Conservation (phyloP, 805 yeast genomes). For the Metschnikowia vanudenii region DNA sequence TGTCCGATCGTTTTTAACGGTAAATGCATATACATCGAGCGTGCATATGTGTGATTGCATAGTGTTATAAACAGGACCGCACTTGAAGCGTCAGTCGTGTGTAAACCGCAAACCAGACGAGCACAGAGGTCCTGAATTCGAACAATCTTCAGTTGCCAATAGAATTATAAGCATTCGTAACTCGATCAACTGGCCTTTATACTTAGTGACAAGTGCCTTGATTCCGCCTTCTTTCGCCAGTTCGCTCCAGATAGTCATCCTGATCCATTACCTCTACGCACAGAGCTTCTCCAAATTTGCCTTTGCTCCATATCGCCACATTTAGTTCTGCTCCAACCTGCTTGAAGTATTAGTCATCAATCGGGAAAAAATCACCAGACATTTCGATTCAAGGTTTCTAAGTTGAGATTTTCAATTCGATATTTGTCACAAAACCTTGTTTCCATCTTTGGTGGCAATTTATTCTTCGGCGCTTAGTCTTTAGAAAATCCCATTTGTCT, state of each 20-base stretch:
- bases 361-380: not conserved
- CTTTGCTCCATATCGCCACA: slow-evolving; percentile 1
- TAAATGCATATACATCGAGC: not conserved
- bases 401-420: not conserved
- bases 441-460: not conserved
- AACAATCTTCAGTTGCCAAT: slow-evolving; percentile 3
- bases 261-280: not conserved
- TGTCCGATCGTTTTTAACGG: not conserved
- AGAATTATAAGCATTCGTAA: not conserved
- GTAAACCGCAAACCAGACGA: slow-evolving; percentile 1
- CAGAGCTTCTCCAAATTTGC: not conserved
- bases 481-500: slow-evolving; percentile 3
- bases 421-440: not conserved
- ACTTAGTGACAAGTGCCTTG: not conserved
- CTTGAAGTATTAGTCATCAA: not conserved
- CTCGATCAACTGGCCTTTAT: not conserved
- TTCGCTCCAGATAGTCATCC: not conserved
- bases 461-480: not conserved
- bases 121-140: slow-evolving; percentile 2
- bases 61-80: not conserved
- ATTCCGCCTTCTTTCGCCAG: not conserved
- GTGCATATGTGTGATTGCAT: not conserved
- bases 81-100: slow-evolving; percentile 7
- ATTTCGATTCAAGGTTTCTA: not conserved
- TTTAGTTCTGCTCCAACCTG: not conserved